Percentiles rank a stretch among this genome's conserved stretches.
Conservation (phyloP, 2,329 filamentous ascomycete species). For the Cytospora chrysosperma region DNA sequence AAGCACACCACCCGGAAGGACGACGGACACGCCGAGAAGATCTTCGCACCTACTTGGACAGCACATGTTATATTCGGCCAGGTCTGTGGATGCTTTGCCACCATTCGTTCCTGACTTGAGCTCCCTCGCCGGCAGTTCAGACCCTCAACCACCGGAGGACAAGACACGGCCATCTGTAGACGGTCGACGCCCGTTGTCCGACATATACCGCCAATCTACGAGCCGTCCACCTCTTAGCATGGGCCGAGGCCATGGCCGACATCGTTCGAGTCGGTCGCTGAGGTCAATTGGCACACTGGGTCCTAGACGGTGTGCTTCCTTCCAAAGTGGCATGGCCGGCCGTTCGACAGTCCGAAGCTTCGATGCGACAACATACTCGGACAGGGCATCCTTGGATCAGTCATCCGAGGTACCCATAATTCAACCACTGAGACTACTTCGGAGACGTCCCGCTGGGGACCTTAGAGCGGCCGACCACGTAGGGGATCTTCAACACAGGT, state of each 20-base stretch:
- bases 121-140: slow-evolving; percentile 33
- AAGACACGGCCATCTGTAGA: slow-evolving; percentile 35
- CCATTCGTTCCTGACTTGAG: slow-evolving; percentile 49
- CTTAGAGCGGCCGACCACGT: slow-evolving; percentile 67
- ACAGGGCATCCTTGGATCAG: slow-evolving; percentile 45
- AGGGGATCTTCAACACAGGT: slow-evolving; percentile 54
- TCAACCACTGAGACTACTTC: slow-evolving; percentile 60
- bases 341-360: slow-evolving; percentile 58
- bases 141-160: slow-evolving; percentile 35
- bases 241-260: slow-evolving; percentile 42
- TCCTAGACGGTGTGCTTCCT: slow-evolving; percentile 58
- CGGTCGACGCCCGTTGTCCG: slow-evolving; percentile 30
- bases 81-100: slow-evolving; percentile 43
- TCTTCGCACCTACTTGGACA: slow-evolving; percentile 57
- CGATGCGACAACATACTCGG: slow-evolving; percentile 58
- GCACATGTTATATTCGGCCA: slow-evolving; percentile 39
- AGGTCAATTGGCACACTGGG: slow-evolving; percentile 52
- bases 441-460: slow-evolving; percentile 73
- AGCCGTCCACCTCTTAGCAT: slow-evolving; percentile 37
- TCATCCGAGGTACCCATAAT: slow-evolving; percentile 46
- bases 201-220: slow-evolving; percentile 32
- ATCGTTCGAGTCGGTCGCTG: slow-evolving; percentile 49
- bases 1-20: slow-evolving; percentile 55
- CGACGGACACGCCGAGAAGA: slow-evolving; percentile 47
- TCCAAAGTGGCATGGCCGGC: slow-evolving; percentile 53